Evolutionary conservation across 352 stramenopile species (phyloP).

Genomic region (Discostella stelligera): DNA sequence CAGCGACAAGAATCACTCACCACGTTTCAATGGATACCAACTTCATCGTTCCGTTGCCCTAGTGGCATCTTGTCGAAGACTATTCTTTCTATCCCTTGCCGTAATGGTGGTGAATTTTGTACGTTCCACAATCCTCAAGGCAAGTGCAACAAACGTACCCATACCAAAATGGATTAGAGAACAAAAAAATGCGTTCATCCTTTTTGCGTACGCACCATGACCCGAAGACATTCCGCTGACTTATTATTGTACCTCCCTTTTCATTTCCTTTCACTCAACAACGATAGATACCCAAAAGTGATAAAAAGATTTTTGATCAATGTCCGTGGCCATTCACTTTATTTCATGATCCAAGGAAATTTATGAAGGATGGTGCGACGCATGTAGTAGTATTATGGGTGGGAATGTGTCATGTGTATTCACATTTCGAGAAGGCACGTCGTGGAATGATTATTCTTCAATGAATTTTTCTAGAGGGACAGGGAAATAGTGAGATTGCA

Average conservation of each 20-base stretch:
- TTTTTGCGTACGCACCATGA: no score
- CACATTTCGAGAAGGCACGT: slow-evolving; percentile 21
- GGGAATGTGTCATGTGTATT: slow-evolving; percentile 35
- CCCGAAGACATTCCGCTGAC: slow-evolving; percentile 4
- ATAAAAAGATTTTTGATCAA: slow-evolving; percentile 44
- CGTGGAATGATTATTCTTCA: slow-evolving; percentile 6
- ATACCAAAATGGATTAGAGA: no score
- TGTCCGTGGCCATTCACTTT: slow-evolving; percentile 83
- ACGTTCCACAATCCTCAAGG: slow-evolving; percentile 35
- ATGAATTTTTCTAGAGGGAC: background rate
- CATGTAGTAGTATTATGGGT: slow-evolving; percentile 47
- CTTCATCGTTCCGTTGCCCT: slow-evolving; percentile 25
- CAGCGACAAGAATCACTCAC: background rate
- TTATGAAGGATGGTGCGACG: slow-evolving; percentile 67
- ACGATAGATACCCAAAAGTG: slow-evolving; percentile 43
- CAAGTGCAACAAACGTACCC: slow-evolving; percentile 6
- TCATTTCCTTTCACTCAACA: background rate
- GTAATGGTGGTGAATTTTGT: slow-evolving; percentile 27
- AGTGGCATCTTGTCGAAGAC: slow-evolving; percentile 13
- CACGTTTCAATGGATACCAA: background rate
- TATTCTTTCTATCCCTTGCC: slow-evolving; percentile 33
- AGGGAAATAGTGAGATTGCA: background rate
- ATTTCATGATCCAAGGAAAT: slow-evolving; percentile 70
- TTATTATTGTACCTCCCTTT: background rate
- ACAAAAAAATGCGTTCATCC: no score